Base-by-base conservation (phyloP, 139 green algal species). In the Chlorella sp. region DNA sequence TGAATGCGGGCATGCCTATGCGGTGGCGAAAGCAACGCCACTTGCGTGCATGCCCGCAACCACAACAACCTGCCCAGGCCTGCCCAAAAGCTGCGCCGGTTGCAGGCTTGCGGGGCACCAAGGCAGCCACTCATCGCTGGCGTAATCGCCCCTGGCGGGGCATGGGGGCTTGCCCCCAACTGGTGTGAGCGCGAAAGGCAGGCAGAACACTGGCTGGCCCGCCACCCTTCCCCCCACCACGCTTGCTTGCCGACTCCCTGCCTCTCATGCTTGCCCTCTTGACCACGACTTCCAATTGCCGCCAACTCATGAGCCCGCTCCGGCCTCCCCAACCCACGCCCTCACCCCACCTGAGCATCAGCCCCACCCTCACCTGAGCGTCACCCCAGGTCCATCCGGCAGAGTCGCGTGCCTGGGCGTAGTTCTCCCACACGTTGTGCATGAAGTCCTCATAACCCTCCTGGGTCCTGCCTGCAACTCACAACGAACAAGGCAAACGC, bases 361-460 rank as follows among this genome's bases (percentile, higher is more conserved):
- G 88, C 90, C 84, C 84, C 21, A 30, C 64, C 2, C 64, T 14
- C 42, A 61, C 79, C 79, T 85, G 61, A 1, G 78, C 76, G 22
- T 92, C 90, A 34, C 88, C 90, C 84, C 84, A 92, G 87, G 60
- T 88, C 64, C 60, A 86, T 39, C 87, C 87, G 1, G 87, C 88
- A 5, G 64, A 87, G 77, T 90, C 85, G 32, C 79, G 53, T 0
- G 90, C 90, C 18, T 3, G 24, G 28, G 32, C 61, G 21, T 83
- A 92, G 75, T 75, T 82, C 15, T 80, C 18, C 79, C 86, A 89
- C 28, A 42, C 90, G 4, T 16, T 5, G 0, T 81, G 19, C 64
- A 90, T 66, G 37, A 92, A 92, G 18, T 89, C 78, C 0, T 90
- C 39, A 39, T 92, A 92, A 19, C 89, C 89, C 37, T 89, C 75